A percentile compares a stretch with the other conserved stretches of the same genome.
Evolutionary conservation across 1,284 basidiomycete species (phyloP).

Genomic region (Cutaneotrichosporon mucoides): DNA sequence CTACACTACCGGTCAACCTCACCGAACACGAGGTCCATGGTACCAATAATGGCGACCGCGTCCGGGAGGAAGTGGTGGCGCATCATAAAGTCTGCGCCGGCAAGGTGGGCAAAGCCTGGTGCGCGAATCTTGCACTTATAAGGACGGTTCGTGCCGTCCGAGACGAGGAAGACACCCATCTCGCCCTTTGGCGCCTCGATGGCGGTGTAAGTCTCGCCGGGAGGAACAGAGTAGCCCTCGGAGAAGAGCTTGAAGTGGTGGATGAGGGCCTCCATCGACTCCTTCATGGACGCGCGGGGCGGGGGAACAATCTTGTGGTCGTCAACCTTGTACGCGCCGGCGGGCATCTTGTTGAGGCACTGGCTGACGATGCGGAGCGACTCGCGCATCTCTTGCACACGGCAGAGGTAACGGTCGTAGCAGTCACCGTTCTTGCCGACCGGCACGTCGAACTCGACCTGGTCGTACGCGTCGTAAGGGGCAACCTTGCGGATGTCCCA

Average conservation of each 20-base stretch:
- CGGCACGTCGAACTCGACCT: conserved; percentile 97
- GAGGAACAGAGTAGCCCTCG: conserved; percentile 96
- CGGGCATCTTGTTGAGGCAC: conserved; percentile 96
- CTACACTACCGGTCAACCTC: conserved; percentile 54
- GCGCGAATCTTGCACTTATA: conserved; percentile 94
- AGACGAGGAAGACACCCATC: conserved; percentile 95
- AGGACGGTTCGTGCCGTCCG: conserved; percentile 85
- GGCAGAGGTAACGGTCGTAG: conserved; percentile 79
- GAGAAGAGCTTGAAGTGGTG: conserved; percentile 99
- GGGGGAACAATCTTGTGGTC: conserved; percentile 98
- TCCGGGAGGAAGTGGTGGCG: conserved; percentile 81
- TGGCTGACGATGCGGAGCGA: conserved; percentile 82
- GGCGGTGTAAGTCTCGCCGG: conserved; percentile 92
- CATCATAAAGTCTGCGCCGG: conserved; percentile 88
- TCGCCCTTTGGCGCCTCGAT: conserved; percentile 99
- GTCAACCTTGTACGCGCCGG: conserved; percentile 89
- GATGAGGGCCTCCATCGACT: conserved; percentile 95
- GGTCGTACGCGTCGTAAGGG: conserved; percentile 96
- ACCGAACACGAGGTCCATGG: conserved; percentile 79
- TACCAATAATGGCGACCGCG: conserved; percentile 88
- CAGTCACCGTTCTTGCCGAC: conserved; percentile 97
- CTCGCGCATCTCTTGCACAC: conserved; percentile 97
- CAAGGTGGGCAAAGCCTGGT: conserved; percentile 87
- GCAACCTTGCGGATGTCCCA: conserved; percentile 93
- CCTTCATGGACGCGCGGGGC: conserved; percentile 96